These are phyloP conservation scores for Neoboletus magnificus DNA, from an alignment of 768 basidiomycete species.

Conservation along the genomic window DNA sequence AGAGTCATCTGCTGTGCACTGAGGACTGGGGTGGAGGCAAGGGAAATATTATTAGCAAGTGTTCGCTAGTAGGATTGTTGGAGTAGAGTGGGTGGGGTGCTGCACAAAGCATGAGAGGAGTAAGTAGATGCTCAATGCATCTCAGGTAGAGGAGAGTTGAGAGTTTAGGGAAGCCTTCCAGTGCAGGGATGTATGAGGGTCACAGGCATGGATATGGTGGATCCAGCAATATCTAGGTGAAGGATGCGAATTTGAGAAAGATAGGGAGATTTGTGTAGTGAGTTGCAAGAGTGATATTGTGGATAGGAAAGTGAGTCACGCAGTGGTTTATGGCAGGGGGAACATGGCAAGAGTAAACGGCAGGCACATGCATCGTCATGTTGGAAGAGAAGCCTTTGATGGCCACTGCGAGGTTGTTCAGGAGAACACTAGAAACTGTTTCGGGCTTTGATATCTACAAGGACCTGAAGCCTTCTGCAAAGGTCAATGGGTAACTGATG, in stretches of 20 bases:
- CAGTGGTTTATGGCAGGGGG: conserved; percentile 26
- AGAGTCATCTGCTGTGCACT: conserved; percentile 46
- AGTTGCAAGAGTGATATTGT: conserved; percentile 34
- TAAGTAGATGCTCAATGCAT: conserved; percentile 53
- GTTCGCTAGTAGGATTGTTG: conserved; percentile 21
- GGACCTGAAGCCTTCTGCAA: conserved; percentile 31
- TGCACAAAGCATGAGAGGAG: conserved; percentile 54
- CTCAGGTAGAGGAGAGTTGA: conserved; percentile 69
- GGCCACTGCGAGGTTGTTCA: conserved; percentile 23
- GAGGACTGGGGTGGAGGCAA: conserved; percentile 28
- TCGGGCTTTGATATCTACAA: conserved; percentile 27
- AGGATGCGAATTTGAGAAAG: conserved; percentile 15
- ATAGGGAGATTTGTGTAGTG: conserved; percentile 30
- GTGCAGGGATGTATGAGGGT: conserved; percentile 67
- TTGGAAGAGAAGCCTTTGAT: conserved; percentile 31
- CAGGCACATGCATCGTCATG: conserved; percentile 33
- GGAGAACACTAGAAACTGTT: conserved; percentile 21
- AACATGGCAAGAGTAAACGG: conserved; percentile 25
- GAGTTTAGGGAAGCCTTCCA: conserved; percentile 62
- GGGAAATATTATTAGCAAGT: conserved; percentile 63
- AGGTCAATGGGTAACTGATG: conserved; percentile 4
- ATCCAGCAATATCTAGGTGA: conserved; percentile 13
- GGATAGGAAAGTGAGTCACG: conserved; percentile 36
- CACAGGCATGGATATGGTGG: conserved; percentile 48
- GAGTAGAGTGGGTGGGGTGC: conserved; percentile 23